phyloP scores from a whole-genome alignment of 2,329 filamentous ascomycete genomes.

The Tolypocladium paradoxum region DNA sequence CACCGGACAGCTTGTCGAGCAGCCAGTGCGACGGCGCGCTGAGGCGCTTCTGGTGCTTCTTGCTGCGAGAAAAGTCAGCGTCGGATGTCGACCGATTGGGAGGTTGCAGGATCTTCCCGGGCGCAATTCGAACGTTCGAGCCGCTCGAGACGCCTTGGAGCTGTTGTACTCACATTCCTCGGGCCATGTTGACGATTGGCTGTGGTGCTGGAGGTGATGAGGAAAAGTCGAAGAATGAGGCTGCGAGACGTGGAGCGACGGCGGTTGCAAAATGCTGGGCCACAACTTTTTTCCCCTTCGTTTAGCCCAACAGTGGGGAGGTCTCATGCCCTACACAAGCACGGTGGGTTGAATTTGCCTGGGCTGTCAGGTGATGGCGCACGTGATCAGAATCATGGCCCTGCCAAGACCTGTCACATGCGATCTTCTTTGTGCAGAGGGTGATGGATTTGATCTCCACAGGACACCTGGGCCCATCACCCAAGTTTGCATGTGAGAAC shows the following conservation, averaged over 20 bases:
- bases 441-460: neutral
- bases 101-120: neutral
- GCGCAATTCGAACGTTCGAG: neutral
- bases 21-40: constrained; percentile 99
- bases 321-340: constrained; percentile 22
- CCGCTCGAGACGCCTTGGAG: neutral
- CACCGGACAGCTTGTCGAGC: constrained; percentile 97
- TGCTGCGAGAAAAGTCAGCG: constrained; percentile 39
- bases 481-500: neutral
- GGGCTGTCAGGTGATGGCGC: constrained; percentile 2
- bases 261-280: constrained; percentile 14
- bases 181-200: constrained; percentile 46
- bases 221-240: constrained; percentile 17
- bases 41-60: constrained; percentile 99
- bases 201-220: constrained; percentile 27
- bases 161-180: constrained; percentile 45
- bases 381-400: neutral
- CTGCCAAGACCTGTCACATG: constrained; percentile 1
- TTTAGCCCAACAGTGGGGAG: constrained; percentile 16
- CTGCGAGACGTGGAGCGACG: constrained; percentile 11
- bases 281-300: constrained; percentile 17
- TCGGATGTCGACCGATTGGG: neutral
- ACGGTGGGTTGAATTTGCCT: neutral
- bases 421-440: too few relatives aligned
- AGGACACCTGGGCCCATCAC: neutral